phyloP scores from a whole-genome alignment of 2,329 filamentous ascomycete species.

The Didymella pinodella region DNA sequence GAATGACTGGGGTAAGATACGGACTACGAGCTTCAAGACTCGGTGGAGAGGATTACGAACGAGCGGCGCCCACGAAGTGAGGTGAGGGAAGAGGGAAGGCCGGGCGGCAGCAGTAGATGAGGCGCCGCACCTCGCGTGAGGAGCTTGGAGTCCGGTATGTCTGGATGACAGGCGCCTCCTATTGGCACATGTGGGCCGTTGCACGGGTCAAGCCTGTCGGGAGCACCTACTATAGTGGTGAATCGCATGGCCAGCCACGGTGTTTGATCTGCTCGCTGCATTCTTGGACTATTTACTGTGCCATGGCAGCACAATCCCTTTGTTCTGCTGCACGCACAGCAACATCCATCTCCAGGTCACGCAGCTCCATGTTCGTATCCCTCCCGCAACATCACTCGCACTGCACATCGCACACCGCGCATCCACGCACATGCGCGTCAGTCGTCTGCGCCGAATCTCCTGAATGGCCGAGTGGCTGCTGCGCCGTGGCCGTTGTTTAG shows the following conservation, averaged over 20 bases:
- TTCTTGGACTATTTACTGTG: conserved; percentile 26
- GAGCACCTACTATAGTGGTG: conserved; percentile 1
- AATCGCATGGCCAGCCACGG: conserved; percentile 32
- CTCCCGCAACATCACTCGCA: conserved; percentile 11
- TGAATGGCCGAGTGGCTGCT: conserved; percentile 22
- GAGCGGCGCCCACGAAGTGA: conserved; percentile 46
- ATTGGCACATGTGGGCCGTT: conserved; percentile 33
- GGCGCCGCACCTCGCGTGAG: conserved; percentile 32
- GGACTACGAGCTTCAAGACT: conserved; percentile 32
- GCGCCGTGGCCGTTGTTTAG: conserved; percentile 33
- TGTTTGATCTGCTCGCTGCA: conserved; percentile 33
- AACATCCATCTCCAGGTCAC: conserved; percentile 1
- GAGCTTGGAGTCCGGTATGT: conserved; percentile 30
- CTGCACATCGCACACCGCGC: not conserved
- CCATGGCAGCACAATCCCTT: not conserved
- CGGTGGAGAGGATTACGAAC: conserved; percentile 40
- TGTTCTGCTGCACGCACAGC: not conserved
- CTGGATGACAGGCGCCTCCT: conserved; percentile 34
- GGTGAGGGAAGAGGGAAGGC: conserved; percentile 40
- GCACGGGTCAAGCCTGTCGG: conserved; percentile 34
- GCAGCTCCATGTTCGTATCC: conserved; percentile 14
- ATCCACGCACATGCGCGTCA: conserved; percentile 3
- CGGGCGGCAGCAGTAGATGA: conserved; percentile 47
- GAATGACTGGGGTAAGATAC: conserved; percentile 52
- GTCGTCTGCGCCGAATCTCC: conserved; percentile 17